Evolutionary conservation across 495 filamentous ascomycete genomes (phyloP).

Genomic region (Annulohypoxylon stygium): DNA sequence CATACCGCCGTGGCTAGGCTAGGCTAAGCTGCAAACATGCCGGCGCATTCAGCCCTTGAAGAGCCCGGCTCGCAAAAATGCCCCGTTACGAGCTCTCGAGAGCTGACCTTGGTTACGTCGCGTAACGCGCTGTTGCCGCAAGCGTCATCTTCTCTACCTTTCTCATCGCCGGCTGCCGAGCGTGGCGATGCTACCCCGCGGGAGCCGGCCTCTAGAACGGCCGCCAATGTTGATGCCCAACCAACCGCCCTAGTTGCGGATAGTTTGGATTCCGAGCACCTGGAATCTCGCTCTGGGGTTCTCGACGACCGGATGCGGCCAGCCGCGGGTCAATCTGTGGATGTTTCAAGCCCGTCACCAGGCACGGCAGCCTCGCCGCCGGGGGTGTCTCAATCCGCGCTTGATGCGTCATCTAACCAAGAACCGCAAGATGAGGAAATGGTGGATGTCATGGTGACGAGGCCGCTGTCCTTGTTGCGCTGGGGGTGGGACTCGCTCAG

Average conservation of each 20-base stretch:
- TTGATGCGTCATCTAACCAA: slow-evolving; percentile 31
- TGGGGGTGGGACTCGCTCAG: slow-evolving; percentile 47
- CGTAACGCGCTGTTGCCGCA: slow-evolving; percentile 39
- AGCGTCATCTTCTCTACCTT: slow-evolving; percentile 32
- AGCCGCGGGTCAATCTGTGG: slow-evolving; percentile 33
- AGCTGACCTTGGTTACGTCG: slow-evolving; percentile 46
- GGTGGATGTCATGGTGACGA: slow-evolving; percentile 35
- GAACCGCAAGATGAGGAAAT: slow-evolving; percentile 20
- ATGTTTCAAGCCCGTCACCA: slow-evolving; percentile 34
- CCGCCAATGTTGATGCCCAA: slow-evolving; percentile 53
- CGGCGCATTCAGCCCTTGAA: slow-evolving; percentile 21
- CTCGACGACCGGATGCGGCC: slow-evolving; percentile 33
- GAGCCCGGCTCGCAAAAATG: slow-evolving; percentile 29
- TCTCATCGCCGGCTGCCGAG: slow-evolving; percentile 44
- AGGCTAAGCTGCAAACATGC: slow-evolving; percentile 40
- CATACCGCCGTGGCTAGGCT: slow-evolving; percentile 13
- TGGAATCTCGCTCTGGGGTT: slow-evolving; percentile 26
- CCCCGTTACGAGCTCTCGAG: slow-evolving; percentile 41
- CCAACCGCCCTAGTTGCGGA: slow-evolving; percentile 41
- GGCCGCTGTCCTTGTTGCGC: slow-evolving; percentile 34
- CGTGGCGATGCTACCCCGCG: slow-evolving; percentile 49
- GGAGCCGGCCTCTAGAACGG: slow-evolving; percentile 48
- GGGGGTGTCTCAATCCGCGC: slow-evolving; percentile 18
- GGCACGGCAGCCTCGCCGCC: slow-evolving; percentile 30
- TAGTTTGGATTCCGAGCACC: slow-evolving; percentile 37